phyloP scores from a whole-genome alignment of 2,329 filamentous ascomycete genomes.

The Neofusicoccum ribis region DNA sequence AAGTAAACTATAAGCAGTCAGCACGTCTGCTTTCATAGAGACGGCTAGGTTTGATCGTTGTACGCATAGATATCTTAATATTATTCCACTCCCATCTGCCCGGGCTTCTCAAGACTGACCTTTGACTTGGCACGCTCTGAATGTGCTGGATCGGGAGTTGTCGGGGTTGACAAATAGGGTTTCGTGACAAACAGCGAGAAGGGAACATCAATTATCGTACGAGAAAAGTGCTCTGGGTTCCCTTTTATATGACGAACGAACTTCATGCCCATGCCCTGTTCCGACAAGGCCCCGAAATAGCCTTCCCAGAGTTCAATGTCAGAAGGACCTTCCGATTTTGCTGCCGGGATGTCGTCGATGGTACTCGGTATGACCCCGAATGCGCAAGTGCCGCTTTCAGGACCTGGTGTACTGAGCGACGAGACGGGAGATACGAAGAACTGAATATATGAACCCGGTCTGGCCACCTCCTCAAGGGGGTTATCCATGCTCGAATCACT shows the following conservation, averaged over 20 bases:
- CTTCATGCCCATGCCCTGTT: slow-evolving; percentile 48
- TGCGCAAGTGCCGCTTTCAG: neutral
- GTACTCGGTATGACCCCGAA: slow-evolving; percentile 47
- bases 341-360: slow-evolving; percentile 38
- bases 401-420: neutral
- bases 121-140: neutral
- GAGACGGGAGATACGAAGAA: slow-evolving; percentile 33
- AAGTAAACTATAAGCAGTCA: neutral
- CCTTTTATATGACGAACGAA: neutral
- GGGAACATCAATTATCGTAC: neutral
- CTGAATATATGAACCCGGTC: slow-evolving; percentile 62
- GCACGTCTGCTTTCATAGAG: neutral
- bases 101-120: neutral
- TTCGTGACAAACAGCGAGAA: slow-evolving; percentile 3
- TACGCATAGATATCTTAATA: neutral
- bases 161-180: neutral
- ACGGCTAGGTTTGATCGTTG: neutral
- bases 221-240: neutral
- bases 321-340: slow-evolving; percentile 19
- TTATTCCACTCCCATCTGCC: neutral
- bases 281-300: slow-evolving; percentile 65
- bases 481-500: neutral
- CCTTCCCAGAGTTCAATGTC: slow-evolving; percentile 24
- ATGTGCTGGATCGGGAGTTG: no score
- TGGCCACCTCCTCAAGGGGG: slow-evolving; percentile 56